These are phyloP conservation scores for Fusarium paranaense DNA, from an alignment of 2,329 filamentous ascomycete species.

Conservation along the genomic window DNA sequence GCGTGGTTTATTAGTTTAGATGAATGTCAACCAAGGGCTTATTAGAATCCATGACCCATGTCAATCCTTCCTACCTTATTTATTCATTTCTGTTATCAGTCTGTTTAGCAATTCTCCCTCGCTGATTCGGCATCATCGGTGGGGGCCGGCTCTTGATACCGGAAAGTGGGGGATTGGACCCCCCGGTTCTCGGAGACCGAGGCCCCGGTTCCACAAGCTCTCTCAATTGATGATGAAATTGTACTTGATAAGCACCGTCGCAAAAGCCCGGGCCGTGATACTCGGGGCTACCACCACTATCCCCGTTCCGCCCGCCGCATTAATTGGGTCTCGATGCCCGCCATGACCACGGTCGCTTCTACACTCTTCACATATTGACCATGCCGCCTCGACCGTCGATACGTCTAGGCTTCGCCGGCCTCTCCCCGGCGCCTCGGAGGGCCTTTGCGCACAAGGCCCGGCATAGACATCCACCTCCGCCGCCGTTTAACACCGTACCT, in stretches of 20 bases:
- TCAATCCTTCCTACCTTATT: background rate
- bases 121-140: conserved; percentile 24
- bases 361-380: background rate
- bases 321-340: background rate
- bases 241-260: conserved; percentile 5
- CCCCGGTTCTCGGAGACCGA: conserved; percentile 38
- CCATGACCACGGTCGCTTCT: background rate
- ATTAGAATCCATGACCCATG: background rate
- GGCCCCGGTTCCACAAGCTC: conserved; percentile 10
- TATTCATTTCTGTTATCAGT: background rate
- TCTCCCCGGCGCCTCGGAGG: conserved; percentile 16
- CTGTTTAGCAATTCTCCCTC: conserved; percentile 16
- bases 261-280: conserved; percentile 30
- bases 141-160: conserved; percentile 28
- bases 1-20: conserved; percentile 16
- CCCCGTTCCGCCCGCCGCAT: background rate
- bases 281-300: conserved; percentile 13
- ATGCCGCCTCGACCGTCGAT: conserved; percentile 36
- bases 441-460: conserved; percentile 31
- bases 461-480: conserved; percentile 35
- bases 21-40: background rate
- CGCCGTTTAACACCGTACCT: conserved; percentile 58
- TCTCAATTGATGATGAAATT: conserved; percentile 26
- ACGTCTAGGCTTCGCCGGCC: conserved; percentile 21
- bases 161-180: conserved; percentile 37